Evolutionary conservation across 179 eudicot genomes (phyloP), one percentile per base, ranked within the genome.

Genomic region (Beta corolliflora): DNA sequence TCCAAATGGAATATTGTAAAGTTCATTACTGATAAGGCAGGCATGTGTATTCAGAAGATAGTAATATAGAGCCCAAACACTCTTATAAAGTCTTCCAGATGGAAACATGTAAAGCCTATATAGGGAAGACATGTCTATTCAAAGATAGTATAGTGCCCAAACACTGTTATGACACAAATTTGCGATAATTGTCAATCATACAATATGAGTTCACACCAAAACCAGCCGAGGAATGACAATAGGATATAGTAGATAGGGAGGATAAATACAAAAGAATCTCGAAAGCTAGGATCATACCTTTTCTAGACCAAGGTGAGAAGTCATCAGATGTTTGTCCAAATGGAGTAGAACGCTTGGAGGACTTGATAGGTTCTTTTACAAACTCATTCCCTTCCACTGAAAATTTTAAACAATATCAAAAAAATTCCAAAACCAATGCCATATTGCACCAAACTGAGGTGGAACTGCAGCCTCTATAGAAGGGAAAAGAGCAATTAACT

Each of bases 351-450:
- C 88, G 82, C 77, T 90, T 89, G 29, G 81, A 63, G 81, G 93
- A 90, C 29, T 71, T 85, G 84, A 87, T 91, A 46, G 97, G 92
- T 70, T 92, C 95, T 60, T 88, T 89, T 23, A 95, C 93, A 84
- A 91, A 95, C 84, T 90, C 81, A 68, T 90, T 76, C 21, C 90
- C 92, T 66, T 87, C 93, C 84, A 95, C 98, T 93, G 93, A 52
- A 85, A 83, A 12, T 19, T 1, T 31, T 31, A 77, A 68, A 77
- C 15, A 53, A 75, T 19, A 3, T 29, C 8, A n/a, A 69, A 60
- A 48, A 48, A 1, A 55, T 56, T 44, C 12, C 21, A 16, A 11
- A 63, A 44, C 11, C 25, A 55, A 74, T 18, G 25, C 16, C 64
- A 31, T 6, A 66, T 50, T 46, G 55, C 6, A 66, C 53, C 9